Conservation (phyloP, 169 alveolate genomes). For the Toxoplasma gondii region DNA sequence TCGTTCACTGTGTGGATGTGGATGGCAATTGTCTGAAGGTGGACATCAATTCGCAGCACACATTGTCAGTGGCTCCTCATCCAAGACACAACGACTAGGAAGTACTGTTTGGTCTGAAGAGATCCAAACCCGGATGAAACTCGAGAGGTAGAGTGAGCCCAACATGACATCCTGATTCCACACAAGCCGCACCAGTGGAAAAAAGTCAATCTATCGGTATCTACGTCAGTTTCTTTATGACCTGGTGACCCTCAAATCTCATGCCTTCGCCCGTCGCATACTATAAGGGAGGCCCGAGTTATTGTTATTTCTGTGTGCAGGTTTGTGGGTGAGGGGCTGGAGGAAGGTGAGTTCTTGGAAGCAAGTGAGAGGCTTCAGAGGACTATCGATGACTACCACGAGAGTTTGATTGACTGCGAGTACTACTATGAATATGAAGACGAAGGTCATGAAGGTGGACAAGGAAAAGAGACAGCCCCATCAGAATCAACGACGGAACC, state of each 20-base stretch:
- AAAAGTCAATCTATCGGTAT: not conserved
- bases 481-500: slow-evolving; percentile 6
- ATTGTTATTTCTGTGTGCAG: not conserved
- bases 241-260: not conserved
- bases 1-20: not conserved
- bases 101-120: too few relatives aligned
- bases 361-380: slow-evolving; percentile 25
- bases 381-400: slow-evolving; percentile 28
- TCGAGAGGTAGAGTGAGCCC: too few relatives aligned
- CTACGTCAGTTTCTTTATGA: not conserved
- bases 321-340: slow-evolving; percentile 49
- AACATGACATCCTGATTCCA: too few relatives aligned
- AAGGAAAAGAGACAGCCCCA: not conserved
- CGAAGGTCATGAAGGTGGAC: not conserved
- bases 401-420: slow-evolving; percentile 19
- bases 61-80: not conserved
- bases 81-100: not conserved
- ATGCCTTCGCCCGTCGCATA: too few relatives aligned
- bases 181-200: too few relatives aligned
- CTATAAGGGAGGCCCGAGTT: not conserved
- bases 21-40: not conserved
- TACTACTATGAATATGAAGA: slow-evolving; percentile 39
- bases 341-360: slow-evolving; percentile 52
- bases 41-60: not conserved
- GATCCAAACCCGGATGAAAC: too few relatives aligned